Base-by-base conservation (phyloP, 2,329 filamentous ascomycete species). In the Fusarium vanettenii region DNA sequence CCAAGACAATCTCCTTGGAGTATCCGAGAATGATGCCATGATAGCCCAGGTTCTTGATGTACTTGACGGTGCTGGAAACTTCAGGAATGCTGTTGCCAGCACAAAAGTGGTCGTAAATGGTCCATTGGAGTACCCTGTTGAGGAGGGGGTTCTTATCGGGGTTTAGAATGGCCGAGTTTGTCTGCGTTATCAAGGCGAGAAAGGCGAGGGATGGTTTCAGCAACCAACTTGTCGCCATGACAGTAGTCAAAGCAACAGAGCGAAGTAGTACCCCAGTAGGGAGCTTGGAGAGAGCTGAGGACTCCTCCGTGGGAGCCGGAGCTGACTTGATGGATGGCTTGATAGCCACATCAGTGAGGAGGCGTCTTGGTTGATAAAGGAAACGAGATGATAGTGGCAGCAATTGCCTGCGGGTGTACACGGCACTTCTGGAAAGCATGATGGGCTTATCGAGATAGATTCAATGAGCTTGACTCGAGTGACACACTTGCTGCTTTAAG, bases 51-150 rank as follows among this genome's bases (percentile, higher is more conserved):
- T 73, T 69, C 73, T 86, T 87, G 60, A 89, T 86, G 2, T 82
- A 81, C 4, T 80, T 77, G 27, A 88, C 83, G 0, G 85, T 87
- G 6, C 79, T 79, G 35, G 83, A 81, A 2, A 89, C 87, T 65
- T 89, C 87, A 1, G 68, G 64, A 45, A 84, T 82, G 62, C 86
- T 89, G 31, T 85, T 85, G 0, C 88, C 88, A 0, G 88, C 88
- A 70, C 88, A 90, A 79, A 90, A 90, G 56, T 90, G 89, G 67
- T 89, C 85, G 74, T 90, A 90, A 18, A 90, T 82, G 5, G 86
- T 77, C 59, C 82, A 79, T 50, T 85, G 83, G 13, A 89, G 76
- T 5, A 88, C 20, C 1, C 82, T 82, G 74, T 88, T 88, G 18
- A 81, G 68, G 1, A 79, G 9, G 1, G 75, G 77, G 31, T 81